Percentiles rank a stretch among this genome's conserved stretches.
phyloP scores from a whole-genome alignment of 2,329 filamentous ascomycete genomes.

The Ambrosiella beaveri region DNA sequence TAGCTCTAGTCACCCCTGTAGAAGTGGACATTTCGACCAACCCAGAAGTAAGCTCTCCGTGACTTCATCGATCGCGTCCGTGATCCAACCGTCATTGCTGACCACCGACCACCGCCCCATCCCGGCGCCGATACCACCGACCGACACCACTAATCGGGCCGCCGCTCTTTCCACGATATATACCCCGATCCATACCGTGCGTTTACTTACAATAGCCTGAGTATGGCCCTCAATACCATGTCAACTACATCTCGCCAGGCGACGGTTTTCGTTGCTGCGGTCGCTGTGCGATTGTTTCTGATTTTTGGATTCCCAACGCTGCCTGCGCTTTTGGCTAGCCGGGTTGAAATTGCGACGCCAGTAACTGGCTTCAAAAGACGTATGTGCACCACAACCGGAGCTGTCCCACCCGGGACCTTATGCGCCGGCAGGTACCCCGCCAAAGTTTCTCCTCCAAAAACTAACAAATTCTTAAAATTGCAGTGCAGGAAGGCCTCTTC shows the following conservation, averaged over 20 bases:
- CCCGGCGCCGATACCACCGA: neutral
- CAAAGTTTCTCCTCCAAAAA: neutral
- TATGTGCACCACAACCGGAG: constrained; percentile 27
- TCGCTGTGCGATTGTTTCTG: constrained; percentile 61
- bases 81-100: neutral
- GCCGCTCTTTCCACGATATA: neutral
- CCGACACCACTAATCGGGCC: neutral
- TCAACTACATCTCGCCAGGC: constrained; percentile 11
- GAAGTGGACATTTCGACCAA: constrained; percentile 11
- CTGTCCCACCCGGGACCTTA: too few species aligned
- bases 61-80: neutral
- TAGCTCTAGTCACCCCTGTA: neutral
- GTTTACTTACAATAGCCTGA: constrained; percentile 12
- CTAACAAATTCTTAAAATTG: neutral
- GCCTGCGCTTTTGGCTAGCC: constrained; percentile 68
- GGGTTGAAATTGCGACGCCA: constrained; percentile 92
- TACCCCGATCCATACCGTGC: neutral
- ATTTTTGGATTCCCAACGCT: constrained; percentile 68
- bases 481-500: constrained; percentile 91
- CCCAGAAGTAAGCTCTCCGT: neutral
- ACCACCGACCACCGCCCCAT: neutral
- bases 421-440: neutral
- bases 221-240: constrained; percentile 9
- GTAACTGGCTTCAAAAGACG: constrained; percentile 96
- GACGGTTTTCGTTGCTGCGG: constrained; percentile 54